Base-by-base conservation (phyloP, 441 rosid genomes). In the Kokia cookei region DNA sequence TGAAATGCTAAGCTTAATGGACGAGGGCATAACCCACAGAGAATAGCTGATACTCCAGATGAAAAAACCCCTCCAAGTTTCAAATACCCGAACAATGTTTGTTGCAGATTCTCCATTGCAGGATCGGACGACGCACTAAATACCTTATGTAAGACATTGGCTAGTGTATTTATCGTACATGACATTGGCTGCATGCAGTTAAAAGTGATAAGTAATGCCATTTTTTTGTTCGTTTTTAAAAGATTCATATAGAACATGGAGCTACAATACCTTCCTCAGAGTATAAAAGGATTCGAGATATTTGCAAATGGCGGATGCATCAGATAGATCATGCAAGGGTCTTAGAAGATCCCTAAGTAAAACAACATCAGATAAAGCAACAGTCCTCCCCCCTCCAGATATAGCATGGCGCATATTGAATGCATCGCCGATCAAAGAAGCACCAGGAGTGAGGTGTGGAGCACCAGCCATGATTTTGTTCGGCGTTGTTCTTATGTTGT, bases 331-430 rank as follows among this genome's bases (percentile, higher is more conserved):
- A 14, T n/a, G 13, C 35, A 29, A 29, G 35, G 35, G 35, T 29
- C 35, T 29, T 29, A 29, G 35, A 4, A 29, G 35, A 29, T 29
- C 5, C 5, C 35, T 32, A 32, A 32, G 35, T 4, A 32, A 4
- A 5, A 32, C 35, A 4, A 32, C 29, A 26, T 76, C 75, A 12
- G 75, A 70, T 9, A 71, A 27, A 22, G 79, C 65, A 27, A 54
- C 75, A 2, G 75, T 55, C 79, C 63, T 76, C n/a, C 75, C 75
- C 0, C 71, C 75, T 26, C 70, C 75, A 0, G 75, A 62, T 63
- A 64, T 2, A 24, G 70, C 32, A 26, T 70, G 74, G 2, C 78
- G 65, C 58, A 63, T 32, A 32, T 32, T 32, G 35, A 32, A 32
- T 32, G 35, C 35, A 32, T 32, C 35, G 35, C 35, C 35, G 1